phyloP scores from a whole-genome alignment of 208 protist genomes.

The Naegleria lovaniensis region DNA sequence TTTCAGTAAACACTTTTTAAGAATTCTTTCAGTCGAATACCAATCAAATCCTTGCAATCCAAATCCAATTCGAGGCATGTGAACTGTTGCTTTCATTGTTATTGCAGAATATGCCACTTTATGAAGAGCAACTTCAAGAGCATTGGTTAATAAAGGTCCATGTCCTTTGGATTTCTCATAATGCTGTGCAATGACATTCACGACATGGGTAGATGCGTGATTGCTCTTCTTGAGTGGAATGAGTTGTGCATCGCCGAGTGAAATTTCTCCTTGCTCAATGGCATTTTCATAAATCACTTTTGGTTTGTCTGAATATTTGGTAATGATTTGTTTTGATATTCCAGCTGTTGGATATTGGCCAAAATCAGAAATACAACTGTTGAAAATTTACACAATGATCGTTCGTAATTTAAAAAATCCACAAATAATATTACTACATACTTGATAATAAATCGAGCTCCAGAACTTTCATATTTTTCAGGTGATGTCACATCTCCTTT shows the following conservation, averaged over 20 bases:
- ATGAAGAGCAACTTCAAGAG: background rate
- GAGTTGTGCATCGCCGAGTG: background rate
- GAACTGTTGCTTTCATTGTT: background rate
- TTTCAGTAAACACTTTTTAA: background rate
- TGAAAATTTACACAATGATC: no score
- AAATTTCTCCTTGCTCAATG: background rate
- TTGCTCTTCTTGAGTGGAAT: background rate
- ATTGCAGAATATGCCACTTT: background rate
- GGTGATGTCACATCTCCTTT: background rate
- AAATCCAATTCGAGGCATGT: conserved; percentile 16
- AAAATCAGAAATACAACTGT: background rate
- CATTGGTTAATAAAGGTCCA: background rate
- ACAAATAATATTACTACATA: background rate
- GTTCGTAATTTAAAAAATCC: background rate
- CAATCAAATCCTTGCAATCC: conserved; percentile 1
- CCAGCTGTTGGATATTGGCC: background rate
- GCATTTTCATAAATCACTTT: conserved; percentile 7
- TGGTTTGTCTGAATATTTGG: background rate
- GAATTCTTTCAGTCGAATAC: conserved; percentile 13
- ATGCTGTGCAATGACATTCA: background rate
- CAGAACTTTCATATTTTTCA: background rate
- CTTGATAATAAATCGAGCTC: background rate
- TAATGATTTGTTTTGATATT: background rate
- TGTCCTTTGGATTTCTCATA: background rate
- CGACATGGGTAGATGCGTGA: background rate